Evolutionary conservation across 1,284 basidiomycete genomes (phyloP), one percentile per base, ranked within the genome.

Genomic region (Fomitopsis palustris): DNA sequence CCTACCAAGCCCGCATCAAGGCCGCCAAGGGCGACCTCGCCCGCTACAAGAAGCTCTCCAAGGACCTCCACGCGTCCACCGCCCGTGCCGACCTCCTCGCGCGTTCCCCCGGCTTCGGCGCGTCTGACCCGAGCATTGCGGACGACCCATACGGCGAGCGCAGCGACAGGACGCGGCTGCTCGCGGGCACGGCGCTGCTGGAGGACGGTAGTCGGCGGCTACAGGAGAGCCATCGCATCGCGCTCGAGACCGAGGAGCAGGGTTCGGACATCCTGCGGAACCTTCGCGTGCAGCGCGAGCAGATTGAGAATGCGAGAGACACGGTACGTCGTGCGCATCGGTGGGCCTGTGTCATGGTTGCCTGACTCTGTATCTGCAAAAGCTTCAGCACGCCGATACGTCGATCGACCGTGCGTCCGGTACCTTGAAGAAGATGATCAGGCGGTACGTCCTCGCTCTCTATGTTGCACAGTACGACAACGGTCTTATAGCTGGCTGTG

Each of bases 171-270:
- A 83, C 89, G n/a, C 81, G 93, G 12, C 73, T 97, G 52, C 78
- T 97, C 35, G 79, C 86, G 0, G 92, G 93, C 1, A 93, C 88
- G 0, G 72, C 85, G 54, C 72, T 88, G 43, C 77, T 96, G 29
- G 88, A 92, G 67, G 89, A 94, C 68, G 92, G 92, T 7, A 83
- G 88, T 1, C 82, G 87, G 62, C 81, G 97, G 49, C 75, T 99
- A 55, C 87, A 95, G 65, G 95, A 97, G 63, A 94, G 92, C 19
- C 94, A 98, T 64, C 83, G 95, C 23, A 86, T 99, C 49, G 96
- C 96, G 7, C 78, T 99, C 27, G 96, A 99, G 79, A 98, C 97
- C 9, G 97, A 99, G 76, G 88, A 93, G 68, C 88, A 98, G 38
- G 97, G 97, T 10, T 88, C 95, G 14, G 95, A 95, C 66, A 98